Evolutionary conservation across 805 yeast species (phyloP), one percentile per base, ranked within the genome.

Genomic region (Saitoella complicata): DNA sequence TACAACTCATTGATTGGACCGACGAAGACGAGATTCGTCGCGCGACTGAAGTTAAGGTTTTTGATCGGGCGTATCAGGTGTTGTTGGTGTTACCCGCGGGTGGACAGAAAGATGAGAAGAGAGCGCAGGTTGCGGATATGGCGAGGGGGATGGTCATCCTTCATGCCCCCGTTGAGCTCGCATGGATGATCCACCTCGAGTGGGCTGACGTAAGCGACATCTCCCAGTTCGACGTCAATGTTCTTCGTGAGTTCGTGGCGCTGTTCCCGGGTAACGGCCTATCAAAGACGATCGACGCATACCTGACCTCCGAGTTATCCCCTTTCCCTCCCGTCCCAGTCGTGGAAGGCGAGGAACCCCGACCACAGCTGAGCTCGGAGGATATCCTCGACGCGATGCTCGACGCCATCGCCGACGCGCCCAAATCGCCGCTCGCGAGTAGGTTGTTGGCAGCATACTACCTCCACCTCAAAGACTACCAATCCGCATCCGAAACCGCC

Each of bases 161-260:
- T 10, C 71, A 74, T 37, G 73, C 78, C 21, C 68, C 70, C 1
- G 75, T 76, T 5, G 65, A 72, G 35, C 63, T 71, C 32, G 83
- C 86, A 1, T 87, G 95, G 94, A 67, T 70, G 36, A 55, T 78
- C 7, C 75, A 74, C 54, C 72, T 85, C 46, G 91, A 86, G 50
- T 80, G 88, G 80, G 52, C 64, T 30, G 94, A 86, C 58, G 70
- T 69, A 6, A 57, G 56, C 5, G 61, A 67, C 4, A 57, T 85
- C 5, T 60, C 64, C 7, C 68, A 70, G 1, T 56, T 80, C 41
- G 78, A 77, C 42, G 54, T 65, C 11, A 60, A 59, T 7, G 56
- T 67, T 4, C 50, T 83, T 1, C 52, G 67, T n/a, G 68, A 62
- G 34, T 83, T 73, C 55, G 63, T 82, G 38, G 62, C 63, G 38